Percentiles rank a stretch among this genome's conserved stretches.
Conservation (phyloP, 768 basidiomycete genomes). For the Mycena vitilis region DNA sequence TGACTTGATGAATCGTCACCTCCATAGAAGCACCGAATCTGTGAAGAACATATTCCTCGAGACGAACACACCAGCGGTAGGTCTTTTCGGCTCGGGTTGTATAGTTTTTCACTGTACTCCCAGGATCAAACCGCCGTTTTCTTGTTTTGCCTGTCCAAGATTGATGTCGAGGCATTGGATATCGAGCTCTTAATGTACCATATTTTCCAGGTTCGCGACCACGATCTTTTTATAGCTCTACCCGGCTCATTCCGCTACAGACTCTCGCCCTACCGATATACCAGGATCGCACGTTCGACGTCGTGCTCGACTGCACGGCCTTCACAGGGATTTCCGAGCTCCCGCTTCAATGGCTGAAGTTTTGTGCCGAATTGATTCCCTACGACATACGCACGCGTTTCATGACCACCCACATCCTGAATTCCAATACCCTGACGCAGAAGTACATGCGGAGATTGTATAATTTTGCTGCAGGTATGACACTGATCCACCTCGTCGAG, state of each 20-base stretch:
- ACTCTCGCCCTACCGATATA: conserved; percentile 62
- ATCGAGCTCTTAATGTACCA: conserved; percentile 83
- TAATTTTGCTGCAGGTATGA: conserved; percentile 69
- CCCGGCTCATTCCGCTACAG: conserved; percentile 36
- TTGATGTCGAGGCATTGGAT: conserved; percentile 85
- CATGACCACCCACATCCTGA: conserved; percentile 71
- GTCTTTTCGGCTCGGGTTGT: conserved; percentile 24
- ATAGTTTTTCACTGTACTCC: conserved; percentile 11
- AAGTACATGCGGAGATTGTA: conserved; percentile 82
- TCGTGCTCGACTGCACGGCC: conserved; percentile 85
- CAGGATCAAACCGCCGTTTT: conserved; percentile 67
- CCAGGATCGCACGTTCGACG: conserved; percentile 66
- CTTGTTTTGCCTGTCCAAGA: conserved; percentile 71
- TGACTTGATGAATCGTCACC: conserved; percentile 74
- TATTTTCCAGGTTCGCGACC: conserved; percentile 71
- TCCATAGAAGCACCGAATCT: conserved; percentile 67
- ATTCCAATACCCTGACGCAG: conserved; percentile 76
- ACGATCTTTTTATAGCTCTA: not conserved
- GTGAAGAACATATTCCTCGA: conserved; percentile 78
- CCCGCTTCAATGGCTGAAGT: conserved; percentile 85
- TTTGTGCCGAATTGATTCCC: conserved; percentile 80
- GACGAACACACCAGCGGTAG: conserved; percentile 59
- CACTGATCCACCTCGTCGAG: conserved; percentile 13
- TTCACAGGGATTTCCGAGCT: conserved; percentile 82
- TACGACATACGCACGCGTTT: conserved; percentile 75